A percentile compares a stretch with the other conserved stretches of the same genome.
phyloP scores from a whole-genome alignment of 371 early-diverging fungal genomes.

The Thermomucor indicae-seudaticae region DNA sequence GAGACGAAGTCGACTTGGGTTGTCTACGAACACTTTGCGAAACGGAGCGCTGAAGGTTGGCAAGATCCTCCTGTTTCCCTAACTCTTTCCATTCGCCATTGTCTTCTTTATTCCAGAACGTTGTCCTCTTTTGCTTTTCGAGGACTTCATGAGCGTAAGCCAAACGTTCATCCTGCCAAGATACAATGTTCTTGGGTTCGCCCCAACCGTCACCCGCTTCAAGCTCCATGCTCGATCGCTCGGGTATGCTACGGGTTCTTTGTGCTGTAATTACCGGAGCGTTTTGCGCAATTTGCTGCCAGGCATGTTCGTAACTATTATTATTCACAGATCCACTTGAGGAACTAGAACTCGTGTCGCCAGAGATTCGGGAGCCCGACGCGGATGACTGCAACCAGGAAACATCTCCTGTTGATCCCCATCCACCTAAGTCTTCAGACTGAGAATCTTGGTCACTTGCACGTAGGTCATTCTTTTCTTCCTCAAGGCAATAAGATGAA shows the following conservation, averaged over 20 bases:
- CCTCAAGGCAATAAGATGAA: no score
- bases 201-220: slow-evolving; percentile 35
- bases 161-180: slow-evolving; percentile 32
- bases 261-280: neutral
- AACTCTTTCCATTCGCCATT: slow-evolving; percentile 3
- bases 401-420: slow-evolving; percentile 11
- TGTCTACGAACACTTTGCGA: neutral
- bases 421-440: slow-evolving; percentile 18
- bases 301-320: slow-evolving; percentile 5
- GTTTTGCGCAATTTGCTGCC: slow-evolving; percentile 4
- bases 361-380: neutral
- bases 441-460: neutral
- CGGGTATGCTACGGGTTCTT: neutral
- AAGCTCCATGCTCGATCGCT: neutral
- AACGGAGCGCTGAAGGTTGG: neutral
- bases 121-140: slow-evolving; percentile 26
- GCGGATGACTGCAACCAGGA: slow-evolving; percentile 3
- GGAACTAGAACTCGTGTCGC: neutral
- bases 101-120: slow-evolving; percentile 20
- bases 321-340: neutral
- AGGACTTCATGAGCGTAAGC: slow-evolving; percentile 31
- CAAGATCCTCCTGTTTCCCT: neutral
- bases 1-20: neutral
- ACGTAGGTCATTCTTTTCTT: no score
- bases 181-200: slow-evolving; percentile 5